Percentiles rank a stretch among this genome's conserved stretches.
Conservation (phyloP, 2,329 filamentous ascomycete species). For the Lachnellula arida region DNA sequence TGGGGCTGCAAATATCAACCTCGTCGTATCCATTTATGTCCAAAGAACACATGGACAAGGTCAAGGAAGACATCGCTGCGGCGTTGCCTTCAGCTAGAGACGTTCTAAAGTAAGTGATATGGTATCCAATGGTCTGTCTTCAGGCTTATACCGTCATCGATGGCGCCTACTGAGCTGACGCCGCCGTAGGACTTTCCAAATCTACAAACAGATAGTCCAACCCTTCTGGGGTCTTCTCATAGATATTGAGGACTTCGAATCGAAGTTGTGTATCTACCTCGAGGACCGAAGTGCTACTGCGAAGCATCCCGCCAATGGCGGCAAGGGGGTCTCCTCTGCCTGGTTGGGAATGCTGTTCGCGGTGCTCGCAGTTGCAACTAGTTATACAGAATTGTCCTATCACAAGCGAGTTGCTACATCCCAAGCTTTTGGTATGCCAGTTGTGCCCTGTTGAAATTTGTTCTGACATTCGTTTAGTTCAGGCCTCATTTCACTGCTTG, state of each 20-base stretch:
- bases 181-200: constrained; percentile 51
- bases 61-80: constrained; percentile 56
- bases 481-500: constrained; percentile 56
- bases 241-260: constrained; percentile 61
- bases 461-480: constrained; percentile 17
- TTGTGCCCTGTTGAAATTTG: neutral
- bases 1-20: constrained; percentile 57
- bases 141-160: neutral
- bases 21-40: constrained; percentile 66
- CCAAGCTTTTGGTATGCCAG: constrained; percentile 44
- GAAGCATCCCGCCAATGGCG: constrained; percentile 28
- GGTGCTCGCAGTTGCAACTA: constrained; percentile 60
- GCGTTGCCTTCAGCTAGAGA: constrained; percentile 61
- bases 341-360: constrained; percentile 64
- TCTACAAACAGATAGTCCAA: constrained; percentile 63
- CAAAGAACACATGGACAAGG: constrained; percentile 52
- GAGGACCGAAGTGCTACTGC: constrained; percentile 51
- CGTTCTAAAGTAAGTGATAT: constrained; percentile 55
- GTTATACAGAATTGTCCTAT: constrained; percentile 62
- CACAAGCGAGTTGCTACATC: constrained; percentile 32
- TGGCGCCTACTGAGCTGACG: neutral
- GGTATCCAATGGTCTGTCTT: neutral
- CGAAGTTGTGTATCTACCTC: constrained; percentile 59
- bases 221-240: constrained; percentile 65
- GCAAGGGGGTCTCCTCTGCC: constrained; percentile 49